A percentile compares a stretch with the other conserved stretches of the same genome.
phyloP scores from a whole-genome alignment of 768 basidiomycete species.

The Daedaleopsis sinensis region DNA sequence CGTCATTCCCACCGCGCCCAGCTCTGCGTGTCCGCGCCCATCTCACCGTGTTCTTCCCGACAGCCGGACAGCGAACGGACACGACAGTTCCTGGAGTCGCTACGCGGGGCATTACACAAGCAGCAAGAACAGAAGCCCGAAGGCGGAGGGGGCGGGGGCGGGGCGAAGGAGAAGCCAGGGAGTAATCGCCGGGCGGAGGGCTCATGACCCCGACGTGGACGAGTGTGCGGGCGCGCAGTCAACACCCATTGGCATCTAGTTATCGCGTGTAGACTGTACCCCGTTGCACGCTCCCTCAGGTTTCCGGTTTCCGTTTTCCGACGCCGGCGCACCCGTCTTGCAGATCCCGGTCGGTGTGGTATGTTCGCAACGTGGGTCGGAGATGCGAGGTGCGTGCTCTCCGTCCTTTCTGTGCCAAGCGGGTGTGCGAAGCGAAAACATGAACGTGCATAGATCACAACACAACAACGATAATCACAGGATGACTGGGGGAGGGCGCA shows the following conservation, averaged over 20 bases:
- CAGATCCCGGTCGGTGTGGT: no score
- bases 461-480: conserved; percentile 14
- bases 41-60: not conserved
- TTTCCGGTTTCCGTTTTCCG: no score
- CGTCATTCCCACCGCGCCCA: no score
- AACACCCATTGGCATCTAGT: not conserved
- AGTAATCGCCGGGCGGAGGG: conserved; percentile 19
- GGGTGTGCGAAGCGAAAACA: no score
- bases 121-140: conserved; percentile 4
- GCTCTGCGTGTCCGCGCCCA: conserved; percentile 4
- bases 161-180: conserved; percentile 4
- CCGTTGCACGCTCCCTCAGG: conserved; percentile 10
- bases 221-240: conserved; percentile 12
- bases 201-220: conserved; percentile 20
- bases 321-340: not conserved
- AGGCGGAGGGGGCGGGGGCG: not conserved
- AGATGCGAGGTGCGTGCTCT: no score
- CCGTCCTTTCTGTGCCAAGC: no score
- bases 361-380: no score
- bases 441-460: conserved; percentile 11
- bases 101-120: conserved; percentile 17
- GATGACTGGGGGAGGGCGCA: not conserved
- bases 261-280: conserved; percentile 10
- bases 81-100: conserved; percentile 49
- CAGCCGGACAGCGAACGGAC: conserved; percentile 85